Evolutionary conservation across 1,139 yeast species (phyloP), one percentile per base, ranked within the genome.

Genomic region (Taphrina communis): DNA sequence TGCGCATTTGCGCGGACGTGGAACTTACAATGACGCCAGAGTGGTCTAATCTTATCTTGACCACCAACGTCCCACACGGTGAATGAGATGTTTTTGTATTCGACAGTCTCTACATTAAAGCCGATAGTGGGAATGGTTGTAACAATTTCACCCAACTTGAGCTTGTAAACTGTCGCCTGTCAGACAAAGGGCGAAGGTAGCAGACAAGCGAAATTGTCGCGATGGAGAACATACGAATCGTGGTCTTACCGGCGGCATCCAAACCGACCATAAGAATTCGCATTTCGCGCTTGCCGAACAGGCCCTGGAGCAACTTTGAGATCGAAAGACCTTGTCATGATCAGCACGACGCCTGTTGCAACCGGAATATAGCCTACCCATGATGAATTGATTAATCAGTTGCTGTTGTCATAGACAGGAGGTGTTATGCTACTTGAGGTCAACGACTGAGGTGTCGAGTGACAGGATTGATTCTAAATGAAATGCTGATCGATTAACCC

Each of bases 11-110:
- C n/a, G 52, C 17, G 4, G 25, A 7, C 4, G 14, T 6, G 17
- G 5, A 21, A 44, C 60, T 52, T 55, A 63, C 67, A 90, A 82
- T 90, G 94, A 87, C 96, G 88, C 97, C 97, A 90, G 81, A 90
- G 84, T 71, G 96, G 96, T 84, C 96, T 89, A 79, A 90, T 90
- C 84, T 90, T 90, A 82, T 89, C 96, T 84, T 90, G 96, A 86
- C 96, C 96, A 88, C 96, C 96, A 77, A 90, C 96, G 86, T 90
- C 96, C 97, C 97, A 90, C 74, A 90, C 96, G 73, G 96, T 90
- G 84, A 90, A 90, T 61, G 95, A 88, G 80, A 90, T 90, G 87
- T 90, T 90, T 85, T 90, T 90, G 85, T 90, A 90, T 82, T 90
- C 96, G 76, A 90, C 72, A 73, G 96, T 90, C 82, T 90, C 97